These are phyloP conservation scores for Pneumocystis jirovecii DNA, from an alignment of 1,139 yeast genomes.

Conservation along the genomic window DNA sequence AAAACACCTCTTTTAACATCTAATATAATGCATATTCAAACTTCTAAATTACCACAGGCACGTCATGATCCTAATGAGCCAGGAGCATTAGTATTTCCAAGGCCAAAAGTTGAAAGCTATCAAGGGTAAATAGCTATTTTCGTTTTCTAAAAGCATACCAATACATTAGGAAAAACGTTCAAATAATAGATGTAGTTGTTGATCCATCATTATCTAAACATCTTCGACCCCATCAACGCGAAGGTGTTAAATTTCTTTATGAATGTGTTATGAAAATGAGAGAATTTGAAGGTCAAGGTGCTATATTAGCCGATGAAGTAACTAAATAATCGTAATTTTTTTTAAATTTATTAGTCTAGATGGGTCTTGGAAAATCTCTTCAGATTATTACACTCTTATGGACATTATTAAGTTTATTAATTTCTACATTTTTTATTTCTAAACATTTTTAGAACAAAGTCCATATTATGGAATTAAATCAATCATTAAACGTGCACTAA, in stretches of 20 bases:
- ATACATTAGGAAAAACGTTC: slow-evolving; percentile 7
- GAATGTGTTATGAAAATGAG: slow-evolving; percentile 63
- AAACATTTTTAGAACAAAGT: slow-evolving; percentile 34
- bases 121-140: slow-evolving; percentile 10
- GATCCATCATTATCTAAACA: slow-evolving; percentile 47
- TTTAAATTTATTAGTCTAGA: slow-evolving; percentile 19
- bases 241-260: slow-evolving; percentile 67
- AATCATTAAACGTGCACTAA: slow-evolving; percentile 42
- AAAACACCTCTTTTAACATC: not conserved
- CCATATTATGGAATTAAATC: slow-evolving; percentile 36
- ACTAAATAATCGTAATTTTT: not conserved
- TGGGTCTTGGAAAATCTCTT: slow-evolving; percentile 92
- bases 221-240: slow-evolving; percentile 70
- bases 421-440: not conserved
- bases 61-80: slow-evolving; percentile 29
- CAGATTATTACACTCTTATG: slow-evolving; percentile 73
- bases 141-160: slow-evolving; percentile 1
- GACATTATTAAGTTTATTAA: slow-evolving; percentile 42
- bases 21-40: not conserved
- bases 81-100: slow-evolving; percentile 35
- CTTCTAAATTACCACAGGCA: slow-evolving; percentile 20
- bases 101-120: slow-evolving; percentile 17
- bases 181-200: slow-evolving; percentile 43
- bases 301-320: slow-evolving; percentile 71
- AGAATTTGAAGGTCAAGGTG: slow-evolving; percentile 44